Conservation (phyloP, 805 yeast genomes). For the Saccharomycopsis malanga region DNA sequence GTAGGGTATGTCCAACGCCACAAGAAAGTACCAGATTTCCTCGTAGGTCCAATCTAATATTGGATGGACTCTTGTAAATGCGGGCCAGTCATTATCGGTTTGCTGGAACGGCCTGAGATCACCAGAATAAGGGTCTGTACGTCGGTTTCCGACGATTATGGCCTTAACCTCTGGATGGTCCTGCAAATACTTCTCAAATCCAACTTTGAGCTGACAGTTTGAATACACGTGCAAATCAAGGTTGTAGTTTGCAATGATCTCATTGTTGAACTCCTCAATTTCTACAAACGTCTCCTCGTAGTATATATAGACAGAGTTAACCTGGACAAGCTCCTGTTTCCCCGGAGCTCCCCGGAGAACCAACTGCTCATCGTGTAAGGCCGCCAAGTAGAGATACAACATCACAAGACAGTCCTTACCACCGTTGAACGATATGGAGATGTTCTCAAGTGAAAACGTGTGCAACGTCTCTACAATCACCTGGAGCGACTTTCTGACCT, state of each 20-base stretch:
- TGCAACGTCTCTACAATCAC: slow-evolving; percentile 16
- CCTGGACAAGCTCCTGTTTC: slow-evolving; percentile 23
- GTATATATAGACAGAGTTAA: slow-evolving; percentile 67
- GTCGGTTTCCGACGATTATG: slow-evolving; percentile 80
- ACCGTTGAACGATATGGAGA: slow-evolving; percentile 87
- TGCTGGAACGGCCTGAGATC: slow-evolving; percentile 50
- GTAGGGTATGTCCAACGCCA: slow-evolving; percentile 51
- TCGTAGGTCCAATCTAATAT: slow-evolving; percentile 80
- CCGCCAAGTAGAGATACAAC: slow-evolving; percentile 66
- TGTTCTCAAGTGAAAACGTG: slow-evolving; percentile 34
- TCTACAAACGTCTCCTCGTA: slow-evolving; percentile 67
- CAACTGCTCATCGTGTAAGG: slow-evolving; percentile 26
- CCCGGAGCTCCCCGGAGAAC: slow-evolving; percentile 23
- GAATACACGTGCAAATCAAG: slow-evolving; percentile 39
- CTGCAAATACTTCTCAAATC: slow-evolving; percentile 57
- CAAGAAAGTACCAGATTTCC: slow-evolving; percentile 79
- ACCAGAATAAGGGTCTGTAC: slow-evolving; percentile 79
- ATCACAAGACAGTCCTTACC: slow-evolving; percentile 95
- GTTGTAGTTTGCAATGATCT: slow-evolving; percentile 47
- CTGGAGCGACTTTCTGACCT: slow-evolving; percentile 11
- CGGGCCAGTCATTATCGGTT: slow-evolving; percentile 92
- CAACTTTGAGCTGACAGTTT: slow-evolving; percentile 48
- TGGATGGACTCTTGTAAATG: slow-evolving; percentile 78
- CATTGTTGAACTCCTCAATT: slow-evolving; percentile 56
- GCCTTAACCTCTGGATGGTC: slow-evolving; percentile 52